phyloP scores from a whole-genome alignment of 1,284 basidiomycete genomes.

The Austroboletus niveus region DNA sequence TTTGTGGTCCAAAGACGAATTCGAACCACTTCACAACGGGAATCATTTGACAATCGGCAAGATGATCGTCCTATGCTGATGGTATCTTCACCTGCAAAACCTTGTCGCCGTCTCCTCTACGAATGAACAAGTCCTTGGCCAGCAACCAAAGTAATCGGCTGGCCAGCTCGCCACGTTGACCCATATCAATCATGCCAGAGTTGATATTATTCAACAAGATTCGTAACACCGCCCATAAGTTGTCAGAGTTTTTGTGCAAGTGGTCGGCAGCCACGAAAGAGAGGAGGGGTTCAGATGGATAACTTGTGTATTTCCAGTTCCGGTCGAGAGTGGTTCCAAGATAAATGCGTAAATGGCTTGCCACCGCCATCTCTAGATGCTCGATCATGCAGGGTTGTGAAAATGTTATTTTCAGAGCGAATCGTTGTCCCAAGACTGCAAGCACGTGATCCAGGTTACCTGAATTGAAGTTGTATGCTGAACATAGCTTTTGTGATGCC shows the following conservation, averaged over 20 bases:
- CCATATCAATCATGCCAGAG: conserved; percentile 11
- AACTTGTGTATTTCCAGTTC: conserved; percentile 5
- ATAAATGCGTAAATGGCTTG: conserved; percentile 6
- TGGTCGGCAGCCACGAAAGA: conserved; percentile 6
- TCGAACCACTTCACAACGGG: conserved; percentile 8
- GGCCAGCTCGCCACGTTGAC: conserved; percentile 5
- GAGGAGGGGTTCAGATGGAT: conserved; percentile 12
- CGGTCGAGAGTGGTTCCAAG: conserved; percentile 6
- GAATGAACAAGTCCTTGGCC: conserved; percentile 12
- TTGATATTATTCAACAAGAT: not conserved
- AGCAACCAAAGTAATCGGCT: conserved; percentile 13
- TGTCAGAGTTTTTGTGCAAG: not conserved
- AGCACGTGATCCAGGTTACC: not conserved
- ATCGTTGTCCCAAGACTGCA: conserved; percentile 9
- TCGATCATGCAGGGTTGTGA: conserved; percentile 6
- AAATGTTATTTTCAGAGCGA: conserved; percentile 3
- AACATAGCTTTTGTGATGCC: conserved; percentile 1
- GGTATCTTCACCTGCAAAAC: not conserved
- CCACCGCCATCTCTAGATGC: conserved; percentile 4
- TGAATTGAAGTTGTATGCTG: not conserved
- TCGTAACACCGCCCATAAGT: accelerated
- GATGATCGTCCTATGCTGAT: not conserved
- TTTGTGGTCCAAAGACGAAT: conserved; percentile 3
- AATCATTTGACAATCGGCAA: conserved; percentile 7
- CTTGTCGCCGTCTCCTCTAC: not conserved